Conservation (phyloP, 257 asterid genomes). For the Penstemon newberryi region DNA sequence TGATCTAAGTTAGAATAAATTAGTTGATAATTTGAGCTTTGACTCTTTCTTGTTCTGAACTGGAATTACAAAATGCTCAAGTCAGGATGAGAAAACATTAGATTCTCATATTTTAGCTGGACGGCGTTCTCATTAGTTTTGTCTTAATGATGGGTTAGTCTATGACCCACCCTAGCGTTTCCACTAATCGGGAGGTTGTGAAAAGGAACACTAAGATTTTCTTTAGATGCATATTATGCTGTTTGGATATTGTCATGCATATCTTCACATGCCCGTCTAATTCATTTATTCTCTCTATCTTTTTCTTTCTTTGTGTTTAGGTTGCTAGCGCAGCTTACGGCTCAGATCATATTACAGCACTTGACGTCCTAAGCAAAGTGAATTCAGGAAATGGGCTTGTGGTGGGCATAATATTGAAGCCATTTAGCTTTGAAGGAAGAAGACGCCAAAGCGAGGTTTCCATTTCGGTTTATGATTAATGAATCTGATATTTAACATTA, state of each 20-base stretch:
- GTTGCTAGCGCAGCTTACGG: constrained; percentile 95
- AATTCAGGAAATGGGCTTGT: constrained; percentile 65
- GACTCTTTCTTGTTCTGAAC: neutral
- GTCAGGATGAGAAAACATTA: neutral
- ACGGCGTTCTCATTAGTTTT: neutral
- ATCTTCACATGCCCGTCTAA: constrained; percentile 17
- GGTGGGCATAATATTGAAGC: constrained; percentile 76
- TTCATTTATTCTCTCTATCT: neutral
- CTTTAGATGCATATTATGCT: neutral
- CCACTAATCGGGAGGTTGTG: constrained; percentile 3
- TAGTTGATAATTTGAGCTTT: constrained; percentile 6
- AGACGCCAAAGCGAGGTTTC: constrained; percentile 85
- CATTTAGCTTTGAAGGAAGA: constrained; percentile 93
- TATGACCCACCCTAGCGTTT: neutral
- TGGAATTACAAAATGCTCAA: constrained; percentile 6
- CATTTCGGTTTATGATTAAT: constrained; percentile 24
- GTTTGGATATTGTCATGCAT: constrained; percentile 3
- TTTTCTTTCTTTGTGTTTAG: constrained; percentile 40
- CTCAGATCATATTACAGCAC: constrained; percentile 64
- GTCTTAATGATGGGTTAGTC: neutral
- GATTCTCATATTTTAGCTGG: constrained; percentile 6
- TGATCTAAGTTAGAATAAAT: no score
- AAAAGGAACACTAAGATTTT: constrained; percentile 6
- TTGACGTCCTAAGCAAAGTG: constrained; percentile 62
- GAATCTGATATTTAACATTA: constrained; percentile 11